Percentiles rank a stretch among this genome's conserved stretches.
phyloP scores from a whole-genome alignment of 805 yeast species.

The Suhomyces canberraensis region DNA sequence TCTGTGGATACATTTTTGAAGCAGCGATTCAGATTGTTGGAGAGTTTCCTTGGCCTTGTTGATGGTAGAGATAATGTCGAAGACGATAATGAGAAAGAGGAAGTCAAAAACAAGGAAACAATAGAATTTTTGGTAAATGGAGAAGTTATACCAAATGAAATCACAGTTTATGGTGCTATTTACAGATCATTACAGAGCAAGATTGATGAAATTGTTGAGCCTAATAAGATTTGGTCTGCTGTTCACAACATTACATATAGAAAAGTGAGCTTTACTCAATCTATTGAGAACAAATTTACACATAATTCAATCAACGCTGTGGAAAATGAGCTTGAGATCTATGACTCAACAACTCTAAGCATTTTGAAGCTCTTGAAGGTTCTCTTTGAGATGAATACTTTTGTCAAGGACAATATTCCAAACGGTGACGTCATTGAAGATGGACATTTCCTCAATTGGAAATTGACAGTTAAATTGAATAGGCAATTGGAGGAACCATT shows the following conservation, averaged over 20 bases:
- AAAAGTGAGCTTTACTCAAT: conserved; percentile 15
- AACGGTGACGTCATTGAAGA: conserved; percentile 12
- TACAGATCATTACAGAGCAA: conserved; percentile 46
- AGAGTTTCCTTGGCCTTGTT: conserved; percentile 10
- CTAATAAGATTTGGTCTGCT: conserved; percentile 56
- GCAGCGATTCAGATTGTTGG: conserved; percentile 35
- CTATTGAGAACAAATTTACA: conserved; percentile 9
- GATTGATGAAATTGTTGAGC: conserved; percentile 40
- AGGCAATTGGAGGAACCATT: conserved; percentile 88
- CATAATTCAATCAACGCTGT: conserved; percentile 8
- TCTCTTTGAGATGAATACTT: conserved; percentile 40
- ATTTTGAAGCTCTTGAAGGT: conserved; percentile 49
- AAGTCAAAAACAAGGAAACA: conserved; percentile 11
- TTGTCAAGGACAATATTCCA: conserved; percentile 16
- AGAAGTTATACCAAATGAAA: conserved; percentile 55
- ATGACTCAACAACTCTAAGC: conserved; percentile 29
- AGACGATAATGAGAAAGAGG: conserved; percentile 13
- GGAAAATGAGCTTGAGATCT: conserved; percentile 19
- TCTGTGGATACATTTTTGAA: conserved; percentile 48
- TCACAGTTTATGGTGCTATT: conserved; percentile 75
- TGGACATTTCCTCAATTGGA: conserved; percentile 62
- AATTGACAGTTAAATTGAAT: conserved; percentile 79
- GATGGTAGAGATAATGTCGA: conserved; percentile 14
- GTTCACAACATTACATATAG: conserved; percentile 51
- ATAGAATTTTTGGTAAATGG: conserved; percentile 60